A percentile compares a stretch with the other conserved stretches of the same genome.
Evolutionary conservation across 169 alveolate genomes (phyloP).

Genomic region (Babesia microti): DNA sequence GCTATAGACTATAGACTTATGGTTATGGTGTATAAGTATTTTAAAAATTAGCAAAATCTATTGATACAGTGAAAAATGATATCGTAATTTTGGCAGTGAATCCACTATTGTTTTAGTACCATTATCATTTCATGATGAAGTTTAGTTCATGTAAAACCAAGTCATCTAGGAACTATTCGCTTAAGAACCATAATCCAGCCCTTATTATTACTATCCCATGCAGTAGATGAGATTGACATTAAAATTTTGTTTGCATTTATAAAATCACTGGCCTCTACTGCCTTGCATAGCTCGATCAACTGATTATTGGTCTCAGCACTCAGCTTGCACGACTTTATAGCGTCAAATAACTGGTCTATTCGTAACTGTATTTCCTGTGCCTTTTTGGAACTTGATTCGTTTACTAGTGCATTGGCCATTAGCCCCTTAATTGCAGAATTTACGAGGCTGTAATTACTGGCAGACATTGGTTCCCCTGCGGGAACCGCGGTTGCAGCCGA

Average conservation of each 20-base stretch:
- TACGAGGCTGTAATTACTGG: constrained; percentile 38
- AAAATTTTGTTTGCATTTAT: constrained; percentile 59
- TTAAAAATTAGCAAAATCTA: no score
- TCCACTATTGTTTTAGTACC: no score
- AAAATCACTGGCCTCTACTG: constrained; percentile 54
- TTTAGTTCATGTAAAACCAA: no score
- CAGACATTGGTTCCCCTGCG: constrained; percentile 46
- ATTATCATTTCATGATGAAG: no score
- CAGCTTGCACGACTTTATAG: constrained; percentile 53
- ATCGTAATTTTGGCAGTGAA: no score
- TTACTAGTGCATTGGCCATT: constrained; percentile 13
- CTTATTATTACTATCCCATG: constrained; percentile 66
- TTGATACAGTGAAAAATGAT: no score
- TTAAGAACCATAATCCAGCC: constrained; percentile 69
- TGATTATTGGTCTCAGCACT: constrained; percentile 56
- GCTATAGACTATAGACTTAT: no score
- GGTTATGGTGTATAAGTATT: no score
- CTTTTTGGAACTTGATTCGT: constrained; percentile 34
- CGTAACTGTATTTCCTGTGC: constrained; percentile 50
- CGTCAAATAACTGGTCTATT: constrained; percentile 52
- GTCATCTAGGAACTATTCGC: constrained; percentile 60
- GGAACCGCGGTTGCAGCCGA: constrained; percentile 40
- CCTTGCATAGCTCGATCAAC: constrained; percentile 50
- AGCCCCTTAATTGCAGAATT: constrained; percentile 24
- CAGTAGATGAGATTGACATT: constrained; percentile 56